These are phyloP conservation scores for Aspergillus luchuensis DNA, from an alignment of 2,329 filamentous ascomycete genomes.

Conservation along the genomic window DNA sequence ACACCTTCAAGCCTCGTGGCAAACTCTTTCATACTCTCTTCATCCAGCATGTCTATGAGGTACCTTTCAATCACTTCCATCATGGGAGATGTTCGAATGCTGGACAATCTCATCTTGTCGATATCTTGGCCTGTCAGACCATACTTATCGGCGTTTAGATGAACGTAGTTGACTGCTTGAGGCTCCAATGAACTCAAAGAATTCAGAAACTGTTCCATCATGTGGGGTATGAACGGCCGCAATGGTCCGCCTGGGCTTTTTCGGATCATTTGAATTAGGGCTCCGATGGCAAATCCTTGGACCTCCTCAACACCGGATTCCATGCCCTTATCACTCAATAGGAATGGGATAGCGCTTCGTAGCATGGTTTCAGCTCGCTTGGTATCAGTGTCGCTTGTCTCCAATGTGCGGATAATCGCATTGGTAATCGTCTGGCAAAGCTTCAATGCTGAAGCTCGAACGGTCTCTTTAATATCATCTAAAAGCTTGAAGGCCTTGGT, in stretches of 20 bases:
- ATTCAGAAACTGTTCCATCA: conserved; percentile 78
- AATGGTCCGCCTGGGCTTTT: conserved; percentile 76
- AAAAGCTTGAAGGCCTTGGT: conserved; percentile 82
- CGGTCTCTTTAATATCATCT: conserved; percentile 93
- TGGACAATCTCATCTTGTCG: conserved; percentile 79
- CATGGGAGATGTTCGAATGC: conserved; percentile 82
- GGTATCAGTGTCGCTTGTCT: conserved; percentile 66
- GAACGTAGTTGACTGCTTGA: conserved; percentile 86
- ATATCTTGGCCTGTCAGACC: conserved; percentile 87
- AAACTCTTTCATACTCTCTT: conserved; percentile 72
- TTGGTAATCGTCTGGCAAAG: conserved; percentile 84
- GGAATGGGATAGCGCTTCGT: conserved; percentile 82
- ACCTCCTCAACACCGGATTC: conserved; percentile 89
- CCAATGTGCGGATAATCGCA: conserved; percentile 79
- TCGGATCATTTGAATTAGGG: conserved; percentile 86
- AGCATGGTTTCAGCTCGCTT: conserved; percentile 78
- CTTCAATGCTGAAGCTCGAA: conserved; percentile 76
- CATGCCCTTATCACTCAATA: conserved; percentile 84
- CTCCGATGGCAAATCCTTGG: conserved; percentile 77
- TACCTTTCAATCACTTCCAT: conserved; percentile 90
- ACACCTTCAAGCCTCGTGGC: conserved; percentile 72
- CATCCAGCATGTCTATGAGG: conserved; percentile 76
- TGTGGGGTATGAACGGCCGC: conserved; percentile 75
- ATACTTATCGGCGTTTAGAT: conserved; percentile 80
- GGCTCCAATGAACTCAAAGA: conserved; percentile 87